A percentile compares a stretch with the other conserved stretches of the same genome.
Evolutionary conservation across 305 asterid species (phyloP).

Genomic region (Fraxinus ornus): DNA sequence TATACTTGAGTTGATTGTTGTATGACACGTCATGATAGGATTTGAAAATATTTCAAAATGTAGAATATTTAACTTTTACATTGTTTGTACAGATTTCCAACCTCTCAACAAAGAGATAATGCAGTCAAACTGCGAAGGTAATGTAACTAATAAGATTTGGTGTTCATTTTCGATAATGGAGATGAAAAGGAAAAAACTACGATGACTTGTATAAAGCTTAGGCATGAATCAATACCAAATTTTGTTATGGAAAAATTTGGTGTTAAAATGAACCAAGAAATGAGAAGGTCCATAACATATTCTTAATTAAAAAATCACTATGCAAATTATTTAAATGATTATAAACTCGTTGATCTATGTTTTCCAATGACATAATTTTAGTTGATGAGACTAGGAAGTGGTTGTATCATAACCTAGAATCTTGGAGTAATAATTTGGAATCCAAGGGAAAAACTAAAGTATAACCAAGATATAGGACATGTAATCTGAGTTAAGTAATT

Average conservation of each 20-base stretch:
- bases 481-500: too few species aligned
- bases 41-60: too few species aligned
- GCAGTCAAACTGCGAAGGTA: conserved; percentile 32
- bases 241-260: not conserved
- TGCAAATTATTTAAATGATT: too few species aligned
- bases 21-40: not conserved
- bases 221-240: not conserved
- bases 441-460: too few species aligned
- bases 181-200: not conserved
- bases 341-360: too few species aligned
- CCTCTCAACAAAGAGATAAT: conserved; percentile 25
- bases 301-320: not conserved
- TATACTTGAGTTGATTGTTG: too few species aligned
- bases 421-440: too few species aligned
- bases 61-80: too few species aligned
- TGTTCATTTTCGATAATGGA: not conserved
- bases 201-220: not conserved
- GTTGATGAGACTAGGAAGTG: too few species aligned
- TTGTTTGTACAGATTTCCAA: conserved; percentile 32
- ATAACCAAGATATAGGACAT: too few species aligned
- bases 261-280: not conserved
- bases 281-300: not conserved
- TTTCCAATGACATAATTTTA: too few species aligned
- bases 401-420: too few species aligned
- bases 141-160: not conserved